phyloP scores from a whole-genome alignment of 129 eudicot genomes.

The Flaveria linearis region DNA sequence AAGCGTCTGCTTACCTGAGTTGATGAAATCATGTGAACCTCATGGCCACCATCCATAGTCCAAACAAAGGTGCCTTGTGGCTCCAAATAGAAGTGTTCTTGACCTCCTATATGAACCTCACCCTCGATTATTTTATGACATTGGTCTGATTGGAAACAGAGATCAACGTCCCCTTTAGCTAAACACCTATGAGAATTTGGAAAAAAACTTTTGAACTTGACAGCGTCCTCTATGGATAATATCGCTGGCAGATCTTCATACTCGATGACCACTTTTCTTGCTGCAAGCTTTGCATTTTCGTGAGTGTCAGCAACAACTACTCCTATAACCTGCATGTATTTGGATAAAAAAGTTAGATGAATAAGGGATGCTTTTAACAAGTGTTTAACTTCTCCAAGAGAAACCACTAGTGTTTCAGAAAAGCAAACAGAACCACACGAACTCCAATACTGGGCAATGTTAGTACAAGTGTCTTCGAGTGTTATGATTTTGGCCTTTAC shows the following conservation, averaged over 20 bases:
- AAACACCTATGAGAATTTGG: slow-evolving; percentile 62
- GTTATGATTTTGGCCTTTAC: no score
- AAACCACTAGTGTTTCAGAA: background rate
- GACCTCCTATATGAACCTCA: slow-evolving; percentile 88
- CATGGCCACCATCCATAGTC: slow-evolving; percentile 94
- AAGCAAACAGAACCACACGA: no score
- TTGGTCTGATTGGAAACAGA: slow-evolving; percentile 65
- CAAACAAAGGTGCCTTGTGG: slow-evolving; percentile 76
- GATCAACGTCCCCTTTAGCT: slow-evolving; percentile 73
- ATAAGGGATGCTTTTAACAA: background rate
- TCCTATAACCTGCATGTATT: slow-evolving; percentile 67
- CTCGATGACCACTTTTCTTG: slow-evolving; percentile 68
- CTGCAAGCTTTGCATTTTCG: slow-evolving; percentile 88
- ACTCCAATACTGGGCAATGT: no score
- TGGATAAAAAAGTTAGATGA: background rate
- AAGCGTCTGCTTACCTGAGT: slow-evolving; percentile 67
- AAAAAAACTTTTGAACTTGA: slow-evolving; percentile 61
- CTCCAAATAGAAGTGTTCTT: slow-evolving; percentile 95
- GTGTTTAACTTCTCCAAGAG: background rate
- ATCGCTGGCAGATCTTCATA: slow-evolving; percentile 87
- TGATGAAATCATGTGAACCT: slow-evolving; percentile 97
- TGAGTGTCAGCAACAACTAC: slow-evolving; percentile 98
- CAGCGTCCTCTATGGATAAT: slow-evolving; percentile 83
- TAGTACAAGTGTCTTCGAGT: no score
- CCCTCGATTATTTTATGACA: slow-evolving; percentile 91